Evolutionary conservation across 371 early-diverging fungal genomes (phyloP), one percentile per base, ranked within the genome.

Genomic region (Capillidium rhysosporum): DNA sequence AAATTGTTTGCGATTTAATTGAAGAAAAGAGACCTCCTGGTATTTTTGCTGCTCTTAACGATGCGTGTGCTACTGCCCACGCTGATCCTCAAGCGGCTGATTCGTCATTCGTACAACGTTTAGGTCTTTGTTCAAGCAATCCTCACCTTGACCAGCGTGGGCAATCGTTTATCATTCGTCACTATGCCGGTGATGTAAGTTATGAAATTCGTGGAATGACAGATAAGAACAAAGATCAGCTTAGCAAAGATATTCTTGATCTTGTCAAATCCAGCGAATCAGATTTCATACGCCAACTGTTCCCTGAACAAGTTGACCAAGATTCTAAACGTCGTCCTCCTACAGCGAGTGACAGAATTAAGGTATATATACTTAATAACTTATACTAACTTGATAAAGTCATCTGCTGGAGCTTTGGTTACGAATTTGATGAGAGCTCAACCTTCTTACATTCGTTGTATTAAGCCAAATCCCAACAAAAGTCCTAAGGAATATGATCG

Each of bases 401-500:
- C 56, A 16, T 69, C 68, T 25, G 70, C 70, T 0, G 68, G 66
- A 45, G 68, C 73, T 7, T 69, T 99, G 5, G 94, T 98, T 5
- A 73, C 74, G 10, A 90, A 90, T 59, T 66, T 99, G 60, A 93
- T 90, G 86, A 80, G 84, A 57, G 87, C 92, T 58, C 83, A 86
- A 52, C 92, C 98, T n/a, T 86, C 92, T 39, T 99, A 98, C 67
- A 92, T 99, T 38, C 84, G 97, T 65, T 95, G 96, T 55, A 98
- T 99, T 68, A 99, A 97, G 64, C 98, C 99, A 34, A 97, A 98
- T 63, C 82, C 85, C 58, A 83, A 78, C 60, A 89, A 92, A 65
- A 77, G 82, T 44, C 79, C 94, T 0, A 72, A 77, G 8, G 91
- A 90, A 58, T 98, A 84, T 65, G 92, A 97, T 63, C 62, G 75